Base-by-base conservation (phyloP, 768 basidiomycete species). In the Lactarius quietus region DNA sequence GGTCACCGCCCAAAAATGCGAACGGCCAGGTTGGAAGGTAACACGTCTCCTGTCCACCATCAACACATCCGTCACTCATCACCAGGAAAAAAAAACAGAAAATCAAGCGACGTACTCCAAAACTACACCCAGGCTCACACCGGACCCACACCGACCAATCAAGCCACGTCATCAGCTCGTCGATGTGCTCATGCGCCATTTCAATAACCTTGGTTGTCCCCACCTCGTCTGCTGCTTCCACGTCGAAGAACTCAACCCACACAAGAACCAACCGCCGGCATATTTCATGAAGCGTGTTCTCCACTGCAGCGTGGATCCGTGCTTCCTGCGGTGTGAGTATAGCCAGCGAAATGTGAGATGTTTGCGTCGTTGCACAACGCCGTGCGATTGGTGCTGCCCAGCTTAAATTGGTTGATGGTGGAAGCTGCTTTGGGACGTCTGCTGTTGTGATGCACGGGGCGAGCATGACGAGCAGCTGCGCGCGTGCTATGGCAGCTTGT, bases 381-480 rank as follows among this genome's bases (percentile, higher is more conserved):
- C 10, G 58, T 26, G 63, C 69, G 10, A 70, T 53, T 7, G 69
- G 66, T n/a, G 59, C 69, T 1, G 45, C 63, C 70, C 70, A 70
- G 29, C 56, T 52, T 20, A 12, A 23, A 23, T 70, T 39, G 26
- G 54, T 53, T 2, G 57, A 45, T n/a, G 59, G 39, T 1, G 58
- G 51, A 3, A 39, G 31, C 17, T 8, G 48, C 14, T 57, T 23
- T 18, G 69, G 68, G 15, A 63, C 26, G 9, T 70, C 69, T 0
- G 68, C 51, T 4, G 61, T 33, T 5, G 74, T 60, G 29, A 75
- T 64, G 28, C 75, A 78, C 20, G 77, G 77, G 1, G 61, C 69
- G 23, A 78, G 57, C 72, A 64, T 64, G 55, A 57, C 31, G 59
- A 70, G 62, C 14, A 70, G 28, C 23, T 53, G 69, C 5, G 17